Base-by-base conservation (phyloP, 495 filamentous ascomycete species). In the Daldinia loculata region DNA sequence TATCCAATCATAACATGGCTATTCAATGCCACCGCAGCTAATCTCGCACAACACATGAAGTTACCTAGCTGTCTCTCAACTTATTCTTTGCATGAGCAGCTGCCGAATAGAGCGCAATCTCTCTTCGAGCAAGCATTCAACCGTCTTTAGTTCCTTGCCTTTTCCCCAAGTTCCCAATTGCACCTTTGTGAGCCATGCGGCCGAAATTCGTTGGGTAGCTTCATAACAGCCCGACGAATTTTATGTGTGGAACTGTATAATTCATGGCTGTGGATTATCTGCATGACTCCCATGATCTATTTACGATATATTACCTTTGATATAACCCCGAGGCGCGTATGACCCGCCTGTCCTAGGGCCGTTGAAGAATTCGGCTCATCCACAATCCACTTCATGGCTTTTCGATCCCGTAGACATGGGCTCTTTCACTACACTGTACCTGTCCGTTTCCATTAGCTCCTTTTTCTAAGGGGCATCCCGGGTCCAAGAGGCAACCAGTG, bases 251-350 rank as follows among this genome's bases (percentile, higher is more conserved):
- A 57, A 56, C 56, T 59, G 50, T 65, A 34, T 39, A 72, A 43
- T 72, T 53, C 32, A 57, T 51, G 61, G 61, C 45, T 65, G 29
- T 29, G 19, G 56, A 15, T n/a, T 62, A 29, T 51, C 51, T 79
- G 78, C 80, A 78, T 80, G 64, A 78, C 80, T 80, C 78, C 56
- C 69, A 74, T 68, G 41, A 66, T 74, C 71, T 79, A 69, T 70
- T 71, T 72, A 64, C 61, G 59, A 70, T 77, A 81, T 76, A 79
- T 78, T 78, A 57, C 70, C 38, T 48, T 72, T 56, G 74, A 76
- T 79, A 78, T 79, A 79, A 68, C 64, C 64, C 60, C 50, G 45
- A 71, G 27, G 53, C 52, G 45, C 53, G 57, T 77, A 61, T 78
- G 69, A 71, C 63, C 71, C 64, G 48, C 36, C n/a, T 63, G 24